Evolutionary conservation across 768 basidiomycete genomes (phyloP), one percentile per base, ranked within the genome.

Genomic region (Kwoniella dejecticola): DNA sequence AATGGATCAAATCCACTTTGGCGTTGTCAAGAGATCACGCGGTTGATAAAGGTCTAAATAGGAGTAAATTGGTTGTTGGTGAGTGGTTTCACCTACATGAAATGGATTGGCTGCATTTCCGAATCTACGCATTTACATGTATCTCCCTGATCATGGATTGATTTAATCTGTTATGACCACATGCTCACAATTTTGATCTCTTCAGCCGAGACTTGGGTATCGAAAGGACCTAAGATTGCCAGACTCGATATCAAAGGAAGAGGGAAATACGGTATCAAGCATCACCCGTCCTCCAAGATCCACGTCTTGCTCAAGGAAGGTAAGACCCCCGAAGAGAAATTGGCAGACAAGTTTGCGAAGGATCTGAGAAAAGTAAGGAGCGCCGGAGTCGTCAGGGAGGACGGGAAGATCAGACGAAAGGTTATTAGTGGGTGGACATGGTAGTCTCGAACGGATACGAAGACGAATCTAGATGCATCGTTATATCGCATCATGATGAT

Each of bases 131-230:
- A n/a, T n/a, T n/a, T n/a, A n/a, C n/a, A n/a, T n/a, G n/a, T n/a
- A n/a, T n/a, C n/a, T n/a, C n/a, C n/a, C n/a, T n/a, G n/a, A n/a
- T n/a, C n/a, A n/a, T n/a, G n/a, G n/a, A n/a, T n/a, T n/a, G n/a
- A n/a, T n/a, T n/a, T n/a, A n/a, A n/a, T n/a, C n/a, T n/a, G n/a
- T n/a, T n/a, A n/a, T n/a, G n/a, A n/a, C n/a, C n/a, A n/a, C n/a
- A 30, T 27, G 13, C 52, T 57, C 12, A 61, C 27, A 7, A 23
- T 26, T 44, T 11, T 23, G 60, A 41, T 5, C 7, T 61, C 21
- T 45, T 38, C 68, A 96, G 93, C 91, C 45, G 88, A 96, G 79
- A 85, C 93, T 21, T 99, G 93, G 95, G 92, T 96, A 15, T 88
- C 85, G 47, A 97, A 98, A 77, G 92, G 67, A 89, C 4, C 82